These are phyloP conservation scores for Globomyces sp. DNA, from an alignment of 371 early-diverging fungal genomes.

Conservation along the genomic window DNA sequence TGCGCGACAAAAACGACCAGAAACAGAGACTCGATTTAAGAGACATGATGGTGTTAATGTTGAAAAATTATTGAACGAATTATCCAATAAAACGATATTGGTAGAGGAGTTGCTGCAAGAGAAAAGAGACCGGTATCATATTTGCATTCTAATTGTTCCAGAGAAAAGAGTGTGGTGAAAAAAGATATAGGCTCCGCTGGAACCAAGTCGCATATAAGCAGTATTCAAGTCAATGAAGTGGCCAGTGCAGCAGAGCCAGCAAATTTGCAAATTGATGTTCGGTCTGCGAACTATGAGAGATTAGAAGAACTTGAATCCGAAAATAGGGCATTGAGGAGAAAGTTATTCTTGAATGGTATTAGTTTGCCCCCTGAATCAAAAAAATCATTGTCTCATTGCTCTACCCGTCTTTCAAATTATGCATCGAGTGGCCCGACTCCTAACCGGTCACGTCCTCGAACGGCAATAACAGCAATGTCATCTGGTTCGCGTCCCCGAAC, in stretches of 20 bases:
- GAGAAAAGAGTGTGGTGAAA: not conserved
- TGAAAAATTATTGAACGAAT: constrained; percentile 36
- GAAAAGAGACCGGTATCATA: constrained; percentile 19
- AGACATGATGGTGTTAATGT: constrained; percentile 44
- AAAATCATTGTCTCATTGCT: constrained; percentile 2
- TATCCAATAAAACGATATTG: constrained; percentile 41
- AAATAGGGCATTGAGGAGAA: constrained; percentile 23
- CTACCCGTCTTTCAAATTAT: not conserved
- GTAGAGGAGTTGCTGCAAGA: constrained; percentile 44
- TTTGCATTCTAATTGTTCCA: not conserved
- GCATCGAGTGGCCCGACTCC: not conserved
- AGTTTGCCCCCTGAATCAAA: constrained; percentile 13
- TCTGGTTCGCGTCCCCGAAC: not conserved
- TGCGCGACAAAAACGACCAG: constrained; percentile 34
- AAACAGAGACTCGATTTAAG: constrained; percentile 32
- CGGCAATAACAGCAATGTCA: not conserved
- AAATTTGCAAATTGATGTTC: not conserved
- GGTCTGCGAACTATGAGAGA: constrained; percentile 8
- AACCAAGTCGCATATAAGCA: not conserved
- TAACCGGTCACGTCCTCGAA: not conserved
- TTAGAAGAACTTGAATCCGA: constrained; percentile 14
- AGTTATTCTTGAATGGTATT: constrained; percentile 27
- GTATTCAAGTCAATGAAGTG: not conserved
- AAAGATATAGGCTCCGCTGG: not conserved
- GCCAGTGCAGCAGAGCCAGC: constrained; percentile 1